Conservation (phyloP, 768 basidiomycete genomes). For the Russula sp. region DNA sequence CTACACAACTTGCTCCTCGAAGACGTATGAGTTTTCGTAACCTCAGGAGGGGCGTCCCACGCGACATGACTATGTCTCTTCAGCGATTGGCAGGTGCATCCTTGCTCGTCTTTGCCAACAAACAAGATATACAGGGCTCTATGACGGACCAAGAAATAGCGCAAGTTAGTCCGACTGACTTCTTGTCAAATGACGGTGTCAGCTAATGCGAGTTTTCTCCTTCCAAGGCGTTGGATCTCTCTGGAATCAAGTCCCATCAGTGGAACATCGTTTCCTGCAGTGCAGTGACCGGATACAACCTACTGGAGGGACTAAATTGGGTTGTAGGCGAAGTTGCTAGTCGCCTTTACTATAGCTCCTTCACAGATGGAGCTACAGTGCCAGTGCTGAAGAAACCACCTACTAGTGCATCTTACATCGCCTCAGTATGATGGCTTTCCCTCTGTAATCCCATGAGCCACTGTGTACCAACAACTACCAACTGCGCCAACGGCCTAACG, state of each 20-base stretch:
- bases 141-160: conserved; percentile 79
- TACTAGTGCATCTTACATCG: conserved; percentile 1
- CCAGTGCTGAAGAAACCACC: background rate
- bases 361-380: background rate
- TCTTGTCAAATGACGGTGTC: background rate
- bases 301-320: conserved; percentile 87
- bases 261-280: conserved; percentile 92
- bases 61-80: conserved; percentile 2
- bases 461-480: background rate
- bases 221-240: conserved; percentile 70
- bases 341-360: conserved; percentile 76
- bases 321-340: conserved; percentile 82
- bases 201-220: conserved; percentile 3
- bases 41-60: background rate
- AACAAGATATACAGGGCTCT: conserved; percentile 89
- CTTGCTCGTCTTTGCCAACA: conserved; percentile 93
- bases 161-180: conserved; percentile 48
- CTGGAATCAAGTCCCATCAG: conserved; percentile 76
- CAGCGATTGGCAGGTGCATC: conserved; percentile 95
- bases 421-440: background rate
- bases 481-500: background rate
- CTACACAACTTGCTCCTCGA: conserved; percentile 81
- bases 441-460: background rate
- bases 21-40: conserved; percentile 52
- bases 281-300: conserved; percentile 81